Percentiles rank a stretch among this genome's conserved stretches.
These are phyloP conservation scores for Fusarium sp. DNA, from an alignment of 2,329 filamentous ascomycete species.

Conservation along the genomic window DNA sequence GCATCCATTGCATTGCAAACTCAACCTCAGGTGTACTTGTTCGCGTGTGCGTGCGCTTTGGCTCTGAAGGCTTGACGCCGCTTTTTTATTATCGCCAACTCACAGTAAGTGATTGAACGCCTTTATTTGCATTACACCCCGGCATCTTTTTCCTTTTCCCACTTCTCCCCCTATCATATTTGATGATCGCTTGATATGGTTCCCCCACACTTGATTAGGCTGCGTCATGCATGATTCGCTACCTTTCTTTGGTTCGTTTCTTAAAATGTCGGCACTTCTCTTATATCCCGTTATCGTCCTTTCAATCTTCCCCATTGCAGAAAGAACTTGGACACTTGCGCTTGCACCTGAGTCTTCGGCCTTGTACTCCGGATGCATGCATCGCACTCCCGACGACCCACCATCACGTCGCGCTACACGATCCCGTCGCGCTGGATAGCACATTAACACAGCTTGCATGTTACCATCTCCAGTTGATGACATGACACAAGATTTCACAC, in stretches of 20 bases:
- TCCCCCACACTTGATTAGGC: slow-evolving; percentile 33
- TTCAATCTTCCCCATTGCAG: slow-evolving; percentile 8
- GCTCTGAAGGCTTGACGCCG: slow-evolving; percentile 30
- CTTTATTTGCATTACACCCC: not conserved
- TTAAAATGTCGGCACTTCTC: slow-evolving; percentile 21
- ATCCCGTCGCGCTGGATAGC: slow-evolving; percentile 41
- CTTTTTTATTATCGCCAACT: slow-evolving; percentile 22
- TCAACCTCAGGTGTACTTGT: slow-evolving; percentile 1
- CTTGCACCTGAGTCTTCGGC: slow-evolving; percentile 1
- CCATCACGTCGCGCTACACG: slow-evolving; percentile 47
- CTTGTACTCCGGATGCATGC: slow-evolving; percentile 42
- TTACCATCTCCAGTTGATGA: slow-evolving; percentile 15
- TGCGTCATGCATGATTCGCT: slow-evolving; percentile 29
- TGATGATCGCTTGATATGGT: slow-evolving; percentile 29
- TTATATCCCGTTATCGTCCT: slow-evolving; percentile 10
- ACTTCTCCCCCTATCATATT: slow-evolving; percentile 15
- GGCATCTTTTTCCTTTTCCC: slow-evolving; percentile 2
- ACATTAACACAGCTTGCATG: slow-evolving; percentile 23
- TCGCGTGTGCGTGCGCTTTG: not conserved
- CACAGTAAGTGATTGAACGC: slow-evolving; percentile 36
- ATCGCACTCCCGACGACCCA: slow-evolving; percentile 43
- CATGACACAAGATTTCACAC: not conserved
- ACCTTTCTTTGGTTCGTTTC: slow-evolving; percentile 6
- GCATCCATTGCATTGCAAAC: slow-evolving; percentile 1
- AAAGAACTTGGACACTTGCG: slow-evolving; percentile 6